Conservation (phyloP, 164 flowering plant genomes). For the Aristolochia contorta region DNA sequence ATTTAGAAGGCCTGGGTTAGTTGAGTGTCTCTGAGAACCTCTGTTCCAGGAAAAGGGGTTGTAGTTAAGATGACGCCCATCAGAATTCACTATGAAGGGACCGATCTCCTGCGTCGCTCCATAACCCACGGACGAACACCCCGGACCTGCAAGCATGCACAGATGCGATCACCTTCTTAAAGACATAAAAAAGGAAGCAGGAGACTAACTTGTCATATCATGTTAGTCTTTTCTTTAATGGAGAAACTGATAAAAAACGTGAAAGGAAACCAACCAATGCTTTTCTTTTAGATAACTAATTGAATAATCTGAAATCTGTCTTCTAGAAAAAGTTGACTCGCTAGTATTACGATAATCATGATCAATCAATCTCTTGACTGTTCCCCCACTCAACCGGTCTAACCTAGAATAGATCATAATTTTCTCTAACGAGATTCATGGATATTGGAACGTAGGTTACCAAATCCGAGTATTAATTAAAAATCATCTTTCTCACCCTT, state of each 20-base stretch:
- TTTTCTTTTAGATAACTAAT: not conserved
- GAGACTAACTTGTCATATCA: not conserved
- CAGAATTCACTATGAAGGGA: constrained; percentile 66
- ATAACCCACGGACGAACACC: constrained; percentile 98
- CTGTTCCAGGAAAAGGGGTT: constrained; percentile 68
- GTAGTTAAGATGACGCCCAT: constrained; percentile 41
- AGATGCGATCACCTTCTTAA: not conserved
- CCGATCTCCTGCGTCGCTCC: constrained; percentile 99
- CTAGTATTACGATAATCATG: too few species aligned
- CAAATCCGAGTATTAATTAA: too few species aligned
- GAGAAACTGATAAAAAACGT: not conserved
- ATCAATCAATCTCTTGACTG: too few species aligned
- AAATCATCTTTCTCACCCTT: too few species aligned
- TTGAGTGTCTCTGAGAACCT: constrained; percentile 28
- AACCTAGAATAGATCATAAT: too few species aligned
- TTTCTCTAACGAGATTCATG: too few species aligned
- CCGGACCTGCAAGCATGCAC: constrained; percentile 62
- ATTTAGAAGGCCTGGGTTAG: not conserved
- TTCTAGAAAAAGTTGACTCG: too few species aligned
- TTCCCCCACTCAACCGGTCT: too few species aligned
- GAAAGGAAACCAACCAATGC: not conserved
- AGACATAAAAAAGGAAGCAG: not conserved
- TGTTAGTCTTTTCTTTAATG: not conserved
- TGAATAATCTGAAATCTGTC: not conserved
- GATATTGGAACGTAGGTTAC: too few species aligned